Evolutionary conservation across 2,329 filamentous ascomycete genomes (phyloP).

Genomic region (Pleurostoma richardsiae): DNA sequence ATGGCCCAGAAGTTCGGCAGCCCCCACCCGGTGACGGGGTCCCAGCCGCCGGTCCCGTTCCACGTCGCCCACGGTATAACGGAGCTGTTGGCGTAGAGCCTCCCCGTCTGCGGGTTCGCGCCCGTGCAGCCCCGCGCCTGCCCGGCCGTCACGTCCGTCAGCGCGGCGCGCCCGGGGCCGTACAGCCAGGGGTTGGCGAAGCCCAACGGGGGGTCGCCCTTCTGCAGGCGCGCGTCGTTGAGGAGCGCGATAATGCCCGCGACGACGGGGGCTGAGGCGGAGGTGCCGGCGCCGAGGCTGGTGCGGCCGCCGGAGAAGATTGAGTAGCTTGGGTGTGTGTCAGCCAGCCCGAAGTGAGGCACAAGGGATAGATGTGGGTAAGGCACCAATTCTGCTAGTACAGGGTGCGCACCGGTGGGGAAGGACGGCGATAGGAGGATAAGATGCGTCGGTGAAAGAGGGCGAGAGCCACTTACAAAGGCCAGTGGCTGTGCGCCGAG

Average conservation of each 20-base stretch:
- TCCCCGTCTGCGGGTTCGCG: conserved; percentile 1
- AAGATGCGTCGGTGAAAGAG: neutral
- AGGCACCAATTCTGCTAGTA: too few relatives aligned
- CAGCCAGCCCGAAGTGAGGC: conserved; percentile 32
- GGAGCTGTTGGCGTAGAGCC: conserved; percentile 1
- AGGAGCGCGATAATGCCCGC: conserved; percentile 50
- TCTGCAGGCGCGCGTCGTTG: conserved; percentile 46
- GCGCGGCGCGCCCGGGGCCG: conserved; percentile 8
- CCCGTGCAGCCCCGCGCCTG: conserved; percentile 16
- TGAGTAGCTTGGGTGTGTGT: conserved; percentile 33
- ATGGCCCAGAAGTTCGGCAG: conserved; percentile 1
- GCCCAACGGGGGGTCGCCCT: conserved; percentile 35
- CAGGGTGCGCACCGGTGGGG: too few relatives aligned
- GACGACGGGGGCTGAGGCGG: conserved; percentile 47
- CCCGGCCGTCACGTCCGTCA: conserved; percentile 26
- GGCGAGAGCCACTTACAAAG: conserved; percentile 1
- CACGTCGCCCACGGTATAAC: conserved; percentile 7
- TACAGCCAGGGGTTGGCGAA: conserved; percentile 48
- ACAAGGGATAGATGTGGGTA: too few relatives aligned
- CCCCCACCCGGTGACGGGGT: conserved; percentile 10
- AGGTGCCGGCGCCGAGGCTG: conserved; percentile 19
- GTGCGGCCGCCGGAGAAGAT: conserved; percentile 30
- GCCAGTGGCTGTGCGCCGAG: conserved; percentile 29
- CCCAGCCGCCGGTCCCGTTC: conserved; percentile 9
- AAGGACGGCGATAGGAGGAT: too few relatives aligned